phyloP scores from a whole-genome alignment of 2,329 filamentous ascomycete species.

The Pleurostoma richardsiae region DNA sequence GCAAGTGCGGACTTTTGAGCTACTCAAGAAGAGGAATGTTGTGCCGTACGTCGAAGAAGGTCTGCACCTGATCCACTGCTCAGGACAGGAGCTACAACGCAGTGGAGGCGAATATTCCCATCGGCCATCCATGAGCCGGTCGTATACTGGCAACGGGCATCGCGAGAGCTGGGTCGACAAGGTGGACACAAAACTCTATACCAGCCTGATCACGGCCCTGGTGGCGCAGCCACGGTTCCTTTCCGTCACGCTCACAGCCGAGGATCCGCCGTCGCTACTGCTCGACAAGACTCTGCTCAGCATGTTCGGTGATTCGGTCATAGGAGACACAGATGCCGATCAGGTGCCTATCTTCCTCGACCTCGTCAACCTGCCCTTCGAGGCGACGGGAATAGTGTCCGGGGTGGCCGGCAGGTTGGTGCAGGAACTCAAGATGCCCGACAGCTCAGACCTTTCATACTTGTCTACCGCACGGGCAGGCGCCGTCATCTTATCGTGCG shows the following conservation, averaged over 20 bases:
- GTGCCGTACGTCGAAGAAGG: slow-evolving; percentile 63
- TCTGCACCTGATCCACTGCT: slow-evolving; percentile 77
- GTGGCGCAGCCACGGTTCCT: slow-evolving; percentile 63
- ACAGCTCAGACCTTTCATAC: slow-evolving; percentile 77
- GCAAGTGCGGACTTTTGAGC: slow-evolving; percentile 74
- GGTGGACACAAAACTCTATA: slow-evolving; percentile 59
- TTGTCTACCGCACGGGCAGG: slow-evolving; percentile 84
- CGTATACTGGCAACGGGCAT: slow-evolving; percentile 27
- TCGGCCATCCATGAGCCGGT: slow-evolving; percentile 26
- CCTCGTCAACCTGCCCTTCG: slow-evolving; percentile 71
- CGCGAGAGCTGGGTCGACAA: slow-evolving; percentile 49
- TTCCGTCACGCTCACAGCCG: slow-evolving; percentile 67
- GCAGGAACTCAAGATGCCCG: slow-evolving; percentile 56
- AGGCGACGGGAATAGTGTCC: slow-evolving; percentile 92
- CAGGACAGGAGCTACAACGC: slow-evolving; percentile 51
- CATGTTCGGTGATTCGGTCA: slow-evolving; percentile 66
- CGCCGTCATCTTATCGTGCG: slow-evolving; percentile 77
- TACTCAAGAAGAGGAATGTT: slow-evolving; percentile 75
- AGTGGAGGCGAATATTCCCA: slow-evolving; percentile 23
- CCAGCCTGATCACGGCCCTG: slow-evolving; percentile 57
- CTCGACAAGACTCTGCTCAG: slow-evolving; percentile 63
- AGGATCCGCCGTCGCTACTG: slow-evolving; percentile 69
- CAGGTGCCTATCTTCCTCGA: slow-evolving; percentile 87
- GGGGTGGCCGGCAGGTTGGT: slow-evolving; percentile 83
- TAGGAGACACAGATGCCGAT: slow-evolving; percentile 67